Percentiles rank a stretch among this genome's conserved stretches.
Evolutionary conservation across 2,329 filamentous ascomycete species (phyloP).

Genomic region (Talaromyces sp.): DNA sequence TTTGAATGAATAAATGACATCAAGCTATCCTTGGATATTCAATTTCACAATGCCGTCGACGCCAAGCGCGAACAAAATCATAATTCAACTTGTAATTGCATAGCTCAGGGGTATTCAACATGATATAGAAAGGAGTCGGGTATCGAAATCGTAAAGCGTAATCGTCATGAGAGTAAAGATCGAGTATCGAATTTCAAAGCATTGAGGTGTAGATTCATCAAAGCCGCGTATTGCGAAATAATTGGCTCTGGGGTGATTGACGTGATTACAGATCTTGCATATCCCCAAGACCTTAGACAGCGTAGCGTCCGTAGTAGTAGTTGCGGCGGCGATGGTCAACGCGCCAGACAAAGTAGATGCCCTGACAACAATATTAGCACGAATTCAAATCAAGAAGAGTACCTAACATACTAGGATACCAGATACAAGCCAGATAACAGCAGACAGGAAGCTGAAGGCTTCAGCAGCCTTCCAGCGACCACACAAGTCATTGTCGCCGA

Average conservation of each 20-base stretch:
- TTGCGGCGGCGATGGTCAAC: constrained; percentile 16
- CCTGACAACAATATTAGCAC: constrained; percentile 11
- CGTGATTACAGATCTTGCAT: neutral
- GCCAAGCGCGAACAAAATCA: neutral
- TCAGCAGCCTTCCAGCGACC: constrained; percentile 68
- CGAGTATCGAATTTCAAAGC: neutral
- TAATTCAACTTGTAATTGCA: neutral
- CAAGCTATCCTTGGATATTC: no score
- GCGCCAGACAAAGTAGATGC: constrained; percentile 23
- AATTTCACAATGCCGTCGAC: neutral
- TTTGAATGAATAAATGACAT: neutral
- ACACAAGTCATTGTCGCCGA: constrained; percentile 56
- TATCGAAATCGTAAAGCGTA: constrained; percentile 17
- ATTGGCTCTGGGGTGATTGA: neutral
- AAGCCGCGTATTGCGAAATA: neutral
- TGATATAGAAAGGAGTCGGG: neutral
- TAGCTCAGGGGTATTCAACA: constrained; percentile 9
- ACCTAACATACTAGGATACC: constrained; percentile 50
- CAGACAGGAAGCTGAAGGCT: constrained; percentile 70
- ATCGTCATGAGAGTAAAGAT: neutral
- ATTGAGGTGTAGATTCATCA: neutral
- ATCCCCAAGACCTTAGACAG: constrained; percentile 9
- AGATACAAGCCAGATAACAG: constrained; percentile 68
- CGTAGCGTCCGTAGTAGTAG: constrained; percentile 20
- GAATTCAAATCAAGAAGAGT: neutral